Base-by-base conservation (phyloP, 306 rosid species). In the Luffa acutangula region DNA sequence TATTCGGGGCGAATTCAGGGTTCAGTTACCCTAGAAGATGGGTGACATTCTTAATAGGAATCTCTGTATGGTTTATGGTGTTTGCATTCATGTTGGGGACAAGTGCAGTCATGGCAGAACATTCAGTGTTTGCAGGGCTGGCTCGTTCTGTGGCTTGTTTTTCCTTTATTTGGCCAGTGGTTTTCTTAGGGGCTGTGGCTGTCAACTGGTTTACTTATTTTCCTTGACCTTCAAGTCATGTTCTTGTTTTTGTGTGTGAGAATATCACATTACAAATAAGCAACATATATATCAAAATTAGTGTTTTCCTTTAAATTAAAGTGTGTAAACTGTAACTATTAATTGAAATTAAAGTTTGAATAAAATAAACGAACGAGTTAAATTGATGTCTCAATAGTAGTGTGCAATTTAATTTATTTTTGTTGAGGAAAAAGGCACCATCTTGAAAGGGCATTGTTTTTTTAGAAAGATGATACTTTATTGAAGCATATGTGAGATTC, bases 21-120 rank as follows among this genome's bases (percentile, higher is more conserved):
- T 72, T 72, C 77, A 72, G 42, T 14, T 72, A 46, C 7, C 77
- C 77, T 0, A 46, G 77, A 46, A 71, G 39, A 46, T 71, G 77
- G 76, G 56, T 71, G 39, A 71, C 77, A 2, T 71, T 45, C 77
- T 46, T 71, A 8, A 71, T 58, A 48, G 77, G 77, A 3, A 6
- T 5, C 7, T 71, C 77, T 11, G 20, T 71, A 6, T 71, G 77
- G 77, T 71, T 71, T 71, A 45, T 71, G 77, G 77, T 71, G 77
- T 71, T 71, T 71, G 39, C 77, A 12, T 71, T 45, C 57, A 46
- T 72, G 77, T 1, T 46, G 41, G 77, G 77, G 42, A 48, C 58
- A 3, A 72, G 77, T 13, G 58, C 20, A 6, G 77, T 48, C 0
- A 72, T 72, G 77, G 42, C 11, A 0, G 77, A 72, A 45, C 4